These are phyloP conservation scores for Inga laurina DNA, from an alignment of 306 rosid species.

Conservation along the genomic window DNA sequence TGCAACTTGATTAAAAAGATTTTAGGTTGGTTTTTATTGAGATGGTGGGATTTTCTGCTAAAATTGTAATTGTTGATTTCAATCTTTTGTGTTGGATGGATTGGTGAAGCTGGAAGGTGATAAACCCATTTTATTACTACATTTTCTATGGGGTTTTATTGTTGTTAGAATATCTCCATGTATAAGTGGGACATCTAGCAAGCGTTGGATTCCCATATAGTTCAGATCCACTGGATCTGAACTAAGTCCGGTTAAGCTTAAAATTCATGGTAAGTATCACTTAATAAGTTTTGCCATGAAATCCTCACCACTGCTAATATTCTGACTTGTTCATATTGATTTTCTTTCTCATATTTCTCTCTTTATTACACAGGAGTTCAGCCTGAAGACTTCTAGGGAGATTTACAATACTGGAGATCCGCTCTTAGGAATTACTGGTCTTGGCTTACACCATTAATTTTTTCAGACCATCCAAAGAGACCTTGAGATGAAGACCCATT, in stretches of 20 bases:
- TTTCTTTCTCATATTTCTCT: conserved; percentile 35
- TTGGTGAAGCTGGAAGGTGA: no score
- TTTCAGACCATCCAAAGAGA: conserved; percentile 99
- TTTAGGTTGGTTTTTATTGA: no score
- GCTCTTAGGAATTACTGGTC: conserved; percentile 88
- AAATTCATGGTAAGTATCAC: conserved; percentile 89
- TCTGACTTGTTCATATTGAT: conserved; percentile 2
- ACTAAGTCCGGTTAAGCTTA: conserved; percentile 66
- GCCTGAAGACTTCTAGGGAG: conserved; percentile 83
- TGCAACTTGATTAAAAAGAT: no score
- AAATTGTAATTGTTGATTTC: no score
- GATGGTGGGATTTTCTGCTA: no score
- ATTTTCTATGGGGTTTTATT: no score
- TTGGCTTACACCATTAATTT: conserved; percentile 89
- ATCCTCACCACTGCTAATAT: conserved; percentile 3
- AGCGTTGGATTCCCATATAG: conserved; percentile 85
- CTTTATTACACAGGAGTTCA: conserved; percentile 72
- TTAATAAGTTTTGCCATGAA: conserved; percentile 26
- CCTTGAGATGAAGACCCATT: conserved; percentile 99
- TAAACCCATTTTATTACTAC: no score
- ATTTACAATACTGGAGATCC: conserved; percentile 70
- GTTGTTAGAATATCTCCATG: no score
- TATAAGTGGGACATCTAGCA: conserved; percentile 80
- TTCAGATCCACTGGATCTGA: conserved; percentile 71
- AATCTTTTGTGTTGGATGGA: no score